Percentiles rank a stretch among this genome's conserved stretches.
Evolutionary conservation across 306 rosid species (phyloP).

Genomic region (Arachis hypogaea): DNA sequence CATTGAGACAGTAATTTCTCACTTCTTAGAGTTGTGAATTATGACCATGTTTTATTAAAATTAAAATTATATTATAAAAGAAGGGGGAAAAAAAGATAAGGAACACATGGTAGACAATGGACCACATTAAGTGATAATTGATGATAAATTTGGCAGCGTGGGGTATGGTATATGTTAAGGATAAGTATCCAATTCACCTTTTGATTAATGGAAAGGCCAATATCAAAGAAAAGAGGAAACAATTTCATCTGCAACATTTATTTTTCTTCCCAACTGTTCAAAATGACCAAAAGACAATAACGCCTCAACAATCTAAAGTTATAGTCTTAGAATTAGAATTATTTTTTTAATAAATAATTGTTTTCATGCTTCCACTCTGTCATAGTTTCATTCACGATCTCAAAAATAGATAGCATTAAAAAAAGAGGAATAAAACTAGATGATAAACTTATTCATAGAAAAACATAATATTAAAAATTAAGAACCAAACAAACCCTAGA

Average conservation of each 20-base stretch:
- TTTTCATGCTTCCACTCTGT: too few species aligned
- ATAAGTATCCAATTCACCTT: not conserved
- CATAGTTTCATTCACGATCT: too few species aligned
- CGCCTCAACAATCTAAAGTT: not conserved
- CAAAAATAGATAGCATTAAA: too few species aligned
- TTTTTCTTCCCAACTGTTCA: not conserved
- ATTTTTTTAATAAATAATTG: too few species aligned
- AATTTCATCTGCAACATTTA: not conserved
- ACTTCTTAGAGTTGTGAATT: too few species aligned
- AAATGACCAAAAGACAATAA: not conserved
- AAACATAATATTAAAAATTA: too few species aligned
- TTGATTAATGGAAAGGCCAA: not conserved
- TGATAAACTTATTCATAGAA: too few species aligned
- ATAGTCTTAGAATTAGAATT: not conserved
- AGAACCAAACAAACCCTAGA: not conserved
- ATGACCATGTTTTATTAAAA: too few species aligned
- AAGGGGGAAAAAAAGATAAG: too few species aligned
- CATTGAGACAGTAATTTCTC: too few species aligned
- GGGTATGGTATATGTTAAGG: not conserved
- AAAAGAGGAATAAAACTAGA: too few species aligned
- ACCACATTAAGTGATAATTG: not conserved
- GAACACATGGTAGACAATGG: not conserved
- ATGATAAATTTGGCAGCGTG: not conserved
- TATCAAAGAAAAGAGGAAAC: not conserved
- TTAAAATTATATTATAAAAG: too few species aligned